Evolutionary conservation across 2,329 filamentous ascomycete genomes (phyloP).

Genomic region (Tolypocladium tropicale): DNA sequence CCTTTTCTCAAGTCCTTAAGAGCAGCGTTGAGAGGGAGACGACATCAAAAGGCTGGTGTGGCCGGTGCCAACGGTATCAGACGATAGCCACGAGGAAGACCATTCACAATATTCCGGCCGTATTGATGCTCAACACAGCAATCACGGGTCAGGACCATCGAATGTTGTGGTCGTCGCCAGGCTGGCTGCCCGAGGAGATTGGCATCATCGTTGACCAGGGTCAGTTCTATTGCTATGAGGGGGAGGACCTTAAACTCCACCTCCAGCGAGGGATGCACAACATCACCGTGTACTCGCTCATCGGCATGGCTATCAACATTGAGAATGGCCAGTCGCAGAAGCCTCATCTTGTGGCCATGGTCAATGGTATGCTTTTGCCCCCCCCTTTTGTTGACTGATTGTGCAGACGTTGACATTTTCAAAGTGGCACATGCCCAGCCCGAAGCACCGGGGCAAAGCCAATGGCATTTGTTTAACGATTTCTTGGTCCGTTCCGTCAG

Average conservation of each 20-base stretch:
- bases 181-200: conserved; percentile 89
- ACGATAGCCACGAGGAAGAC: conserved; percentile 76
- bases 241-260: conserved; percentile 74
- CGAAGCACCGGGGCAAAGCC: conserved; percentile 48
- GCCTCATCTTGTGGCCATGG: conserved; percentile 80
- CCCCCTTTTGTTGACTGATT: background rate
- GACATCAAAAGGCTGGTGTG: conserved; percentile 87
- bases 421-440: conserved; percentile 57
- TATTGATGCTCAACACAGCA: conserved; percentile 82
- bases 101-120: conserved; percentile 69
- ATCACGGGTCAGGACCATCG: conserved; percentile 62
- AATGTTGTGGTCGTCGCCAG: conserved; percentile 77
- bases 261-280: conserved; percentile 69
- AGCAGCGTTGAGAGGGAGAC: conserved; percentile 83
- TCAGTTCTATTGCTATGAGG: conserved; percentile 93
- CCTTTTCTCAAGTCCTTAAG: conserved; percentile 88
- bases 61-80: conserved; percentile 82
- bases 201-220: conserved; percentile 83
- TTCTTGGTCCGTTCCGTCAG: conserved; percentile 79
- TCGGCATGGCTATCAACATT: conserved; percentile 84
- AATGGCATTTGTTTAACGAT: conserved; percentile 97
- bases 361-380: conserved; percentile 54
- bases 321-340: conserved; percentile 78
- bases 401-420: background rate
- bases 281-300: conserved; percentile 81